Evolutionary conservation across 2,329 filamentous ascomycete species (phyloP).

Genomic region (Endoconidiophora laricicola): DNA sequence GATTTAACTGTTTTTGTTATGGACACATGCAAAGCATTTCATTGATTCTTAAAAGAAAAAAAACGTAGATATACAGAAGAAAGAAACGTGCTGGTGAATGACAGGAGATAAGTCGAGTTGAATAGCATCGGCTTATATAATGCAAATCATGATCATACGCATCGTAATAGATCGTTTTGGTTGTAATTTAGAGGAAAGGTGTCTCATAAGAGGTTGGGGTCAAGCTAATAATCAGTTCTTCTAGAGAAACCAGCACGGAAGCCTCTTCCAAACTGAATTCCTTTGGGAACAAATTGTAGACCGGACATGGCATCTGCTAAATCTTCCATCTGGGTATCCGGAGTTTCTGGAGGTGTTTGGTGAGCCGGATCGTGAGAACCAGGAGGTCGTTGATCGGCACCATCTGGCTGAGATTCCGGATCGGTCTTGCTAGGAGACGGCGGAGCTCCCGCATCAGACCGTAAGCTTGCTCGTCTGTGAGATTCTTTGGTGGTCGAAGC

Average conservation of each 20-base stretch:
- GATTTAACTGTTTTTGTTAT: neutral
- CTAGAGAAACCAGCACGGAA: slow-evolving; percentile 36
- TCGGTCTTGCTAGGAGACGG: slow-evolving; percentile 1
- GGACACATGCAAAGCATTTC: neutral
- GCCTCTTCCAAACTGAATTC: slow-evolving; percentile 47
- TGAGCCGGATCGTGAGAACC: neutral
- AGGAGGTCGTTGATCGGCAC: neutral
- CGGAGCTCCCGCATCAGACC: neutral
- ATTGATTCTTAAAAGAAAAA: no score
- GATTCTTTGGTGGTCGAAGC: slow-evolving; percentile 19
- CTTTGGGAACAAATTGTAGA: slow-evolving; percentile 52
- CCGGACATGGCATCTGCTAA: slow-evolving; percentile 53
- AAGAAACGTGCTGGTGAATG: no score
- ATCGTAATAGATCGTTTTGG: neutral
- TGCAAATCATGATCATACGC: no score
- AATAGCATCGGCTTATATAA: no score
- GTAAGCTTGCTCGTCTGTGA: slow-evolving; percentile 14
- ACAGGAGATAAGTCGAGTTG: no score
- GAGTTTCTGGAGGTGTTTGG: slow-evolving; percentile 12
- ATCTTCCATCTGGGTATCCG: slow-evolving; percentile 42
- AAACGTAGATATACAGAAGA: no score
- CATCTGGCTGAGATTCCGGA: neutral
- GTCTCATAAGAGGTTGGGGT: slow-evolving; percentile 2
- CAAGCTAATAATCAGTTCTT: slow-evolving; percentile 17
- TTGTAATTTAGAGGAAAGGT: neutral